These are phyloP conservation scores for Marchantia paleacea DNA, from an alignment of 225 moss, liverwort and hornwort genomes.

Conservation along the genomic window DNA sequence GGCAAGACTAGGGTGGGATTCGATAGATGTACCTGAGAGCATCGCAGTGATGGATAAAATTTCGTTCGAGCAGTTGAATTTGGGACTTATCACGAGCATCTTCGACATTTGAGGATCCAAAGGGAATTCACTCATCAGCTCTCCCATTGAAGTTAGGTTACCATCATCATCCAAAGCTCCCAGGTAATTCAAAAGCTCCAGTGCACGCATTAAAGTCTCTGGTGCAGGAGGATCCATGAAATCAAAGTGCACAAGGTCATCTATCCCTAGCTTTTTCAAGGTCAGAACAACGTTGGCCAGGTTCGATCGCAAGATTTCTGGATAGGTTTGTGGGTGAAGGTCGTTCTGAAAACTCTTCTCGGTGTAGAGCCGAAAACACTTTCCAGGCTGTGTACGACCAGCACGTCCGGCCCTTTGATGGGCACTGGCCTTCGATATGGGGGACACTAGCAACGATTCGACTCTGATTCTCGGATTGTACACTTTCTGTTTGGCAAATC, in stretches of 20 bases:
- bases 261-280: conserved; percentile 90
- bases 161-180: conserved; percentile 79
- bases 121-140: conserved; percentile 55
- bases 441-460: conserved; percentile 83
- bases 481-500: conserved; percentile 94
- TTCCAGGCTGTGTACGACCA: conserved; percentile 93
- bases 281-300: conserved; percentile 85
- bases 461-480: conserved; percentile 87
- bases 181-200: conserved; percentile 87
- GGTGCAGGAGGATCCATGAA: conserved; percentile 99
- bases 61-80: conserved; percentile 69
- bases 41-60: conserved; percentile 89
- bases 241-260: conserved; percentile 97
- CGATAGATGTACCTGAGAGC: conserved; percentile 60
- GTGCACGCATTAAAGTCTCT: conserved; percentile 75
- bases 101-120: conserved; percentile 57
- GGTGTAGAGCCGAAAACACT: conserved; percentile 91
- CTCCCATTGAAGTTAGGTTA: conserved; percentile 45
- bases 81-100: conserved; percentile 52
- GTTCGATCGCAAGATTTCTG: conserved; percentile 89
- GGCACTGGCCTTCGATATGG: conserved; percentile 94
- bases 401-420: conserved; percentile 98
- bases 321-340: conserved; percentile 92
- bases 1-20: background rate
- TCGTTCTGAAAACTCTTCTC: conserved; percentile 91